Evolutionary conservation across 1,284 basidiomycete species (phyloP).

Genomic region (Cutaneotrichosporon mucoides): DNA sequence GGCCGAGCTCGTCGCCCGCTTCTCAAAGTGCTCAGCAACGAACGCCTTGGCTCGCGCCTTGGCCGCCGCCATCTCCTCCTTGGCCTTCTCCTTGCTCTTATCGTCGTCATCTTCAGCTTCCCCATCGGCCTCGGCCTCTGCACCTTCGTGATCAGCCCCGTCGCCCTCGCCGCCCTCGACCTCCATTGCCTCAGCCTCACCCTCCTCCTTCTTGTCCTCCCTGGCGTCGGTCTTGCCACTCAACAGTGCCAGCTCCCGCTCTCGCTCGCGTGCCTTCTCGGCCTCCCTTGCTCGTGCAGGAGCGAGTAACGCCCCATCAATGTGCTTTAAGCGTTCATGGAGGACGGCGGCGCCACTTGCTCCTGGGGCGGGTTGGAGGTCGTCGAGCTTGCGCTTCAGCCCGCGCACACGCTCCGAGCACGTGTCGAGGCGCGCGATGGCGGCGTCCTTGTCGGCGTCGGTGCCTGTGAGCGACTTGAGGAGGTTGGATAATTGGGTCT

Average conservation of each 20-base stretch:
- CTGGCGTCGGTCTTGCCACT: background rate
- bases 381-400: constrained; percentile 48
- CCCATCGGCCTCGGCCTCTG: background rate
- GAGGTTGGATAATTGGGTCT: constrained; percentile 21
- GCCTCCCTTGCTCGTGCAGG: constrained; percentile 2
- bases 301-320: constrained; percentile 12
- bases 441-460: constrained; percentile 16
- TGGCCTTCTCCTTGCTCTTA: background rate
- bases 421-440: constrained; percentile 32
- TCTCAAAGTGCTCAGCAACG: constrained; percentile 7
- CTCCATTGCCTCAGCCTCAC: background rate
- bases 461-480: constrained; percentile 22
- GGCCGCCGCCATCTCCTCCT: background rate
- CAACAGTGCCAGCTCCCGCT: background rate
- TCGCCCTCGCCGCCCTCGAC: background rate
- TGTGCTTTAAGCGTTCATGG: constrained; percentile 16
- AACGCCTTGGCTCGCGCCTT: constrained; percentile 3
- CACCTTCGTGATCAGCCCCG: too few relatives aligned
- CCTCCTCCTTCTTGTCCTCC: constrained; percentile 5
- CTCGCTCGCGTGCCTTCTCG: background rate
- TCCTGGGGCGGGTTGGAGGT: constrained; percentile 13
- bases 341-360: constrained; percentile 6
- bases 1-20: background rate
- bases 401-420: constrained; percentile 39
- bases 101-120: background rate